phyloP scores from a whole-genome alignment of 768 basidiomycete genomes.

The Dioszegia aurantiaca region DNA sequence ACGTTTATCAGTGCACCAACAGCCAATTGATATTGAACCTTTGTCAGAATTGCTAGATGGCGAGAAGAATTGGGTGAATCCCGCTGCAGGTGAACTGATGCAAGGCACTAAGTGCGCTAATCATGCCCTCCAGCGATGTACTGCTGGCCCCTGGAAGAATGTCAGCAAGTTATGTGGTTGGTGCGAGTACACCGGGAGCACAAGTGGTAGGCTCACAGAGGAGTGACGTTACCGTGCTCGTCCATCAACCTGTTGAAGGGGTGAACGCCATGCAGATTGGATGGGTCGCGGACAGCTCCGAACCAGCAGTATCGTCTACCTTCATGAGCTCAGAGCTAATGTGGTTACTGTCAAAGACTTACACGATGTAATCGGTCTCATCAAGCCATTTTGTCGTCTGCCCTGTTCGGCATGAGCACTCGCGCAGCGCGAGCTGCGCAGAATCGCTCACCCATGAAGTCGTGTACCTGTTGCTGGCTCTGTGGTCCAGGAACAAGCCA shows the following conservation, averaged over 20 bases:
- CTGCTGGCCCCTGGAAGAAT: conserved; percentile 26
- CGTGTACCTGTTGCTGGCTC: conserved; percentile 42
- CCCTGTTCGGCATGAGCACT: conserved; percentile 15
- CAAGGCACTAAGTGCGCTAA: conserved; percentile 8
- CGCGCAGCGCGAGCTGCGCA: no score
- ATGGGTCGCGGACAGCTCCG: conserved; percentile 26
- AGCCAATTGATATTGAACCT: no score
- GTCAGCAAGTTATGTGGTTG: neutral
- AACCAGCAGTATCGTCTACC: conserved; percentile 41
- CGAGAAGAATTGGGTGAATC: conserved; percentile 4
- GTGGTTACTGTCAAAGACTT: neutral
- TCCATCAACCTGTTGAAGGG: conserved; percentile 44
- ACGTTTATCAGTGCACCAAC: no score
- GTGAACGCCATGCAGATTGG: conserved; percentile 42
- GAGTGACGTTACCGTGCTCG: conserved; percentile 28
- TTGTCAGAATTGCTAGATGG: no score
- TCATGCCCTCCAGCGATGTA: conserved; percentile 39
- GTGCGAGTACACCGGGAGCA: no score
- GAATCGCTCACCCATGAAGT: conserved; percentile 48
- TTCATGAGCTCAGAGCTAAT: neutral
- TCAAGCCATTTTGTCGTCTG: conserved; percentile 46
- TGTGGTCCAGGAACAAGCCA: conserved; percentile 33
- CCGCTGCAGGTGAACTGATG: neutral
- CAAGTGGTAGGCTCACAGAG: conserved; percentile 24
- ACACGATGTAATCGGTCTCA: conserved; percentile 38